These are phyloP conservation scores for Colletotrichum lentis DNA, from an alignment of 2,329 filamentous ascomycete species.

Conservation along the genomic window DNA sequence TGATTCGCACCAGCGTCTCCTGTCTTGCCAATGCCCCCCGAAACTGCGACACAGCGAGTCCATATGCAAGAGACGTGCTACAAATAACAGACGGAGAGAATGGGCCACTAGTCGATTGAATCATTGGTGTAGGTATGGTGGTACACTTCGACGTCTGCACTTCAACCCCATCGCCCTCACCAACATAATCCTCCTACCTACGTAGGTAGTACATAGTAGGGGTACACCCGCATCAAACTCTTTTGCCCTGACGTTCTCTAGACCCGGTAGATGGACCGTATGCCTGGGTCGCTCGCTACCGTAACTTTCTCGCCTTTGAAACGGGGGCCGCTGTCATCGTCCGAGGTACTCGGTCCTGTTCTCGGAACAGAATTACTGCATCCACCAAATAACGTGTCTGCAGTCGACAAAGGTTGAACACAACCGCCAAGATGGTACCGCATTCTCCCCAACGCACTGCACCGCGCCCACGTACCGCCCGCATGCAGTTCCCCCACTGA, in stretches of 20 bases:
- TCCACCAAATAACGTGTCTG: constrained; percentile 15
- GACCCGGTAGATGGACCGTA: constrained; percentile 29
- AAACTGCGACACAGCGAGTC: background rate
- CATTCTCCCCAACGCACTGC: constrained; percentile 13
- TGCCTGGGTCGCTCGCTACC: constrained; percentile 10
- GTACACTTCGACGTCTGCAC: background rate
- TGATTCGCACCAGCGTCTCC: constrained; percentile 4
- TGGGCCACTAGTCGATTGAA: background rate
- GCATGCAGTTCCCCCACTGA: constrained; percentile 21
- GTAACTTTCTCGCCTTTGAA: background rate
- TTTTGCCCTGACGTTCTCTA: constrained; percentile 9
- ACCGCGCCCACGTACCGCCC: background rate
- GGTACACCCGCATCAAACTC: background rate
- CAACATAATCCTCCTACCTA: background rate
- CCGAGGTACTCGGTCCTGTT: background rate
- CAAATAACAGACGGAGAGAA: background rate
- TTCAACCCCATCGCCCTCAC: constrained; percentile 24
- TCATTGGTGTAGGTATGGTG: background rate
- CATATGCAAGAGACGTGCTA: background rate
- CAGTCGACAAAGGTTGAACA: constrained; percentile 1
- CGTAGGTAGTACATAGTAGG: no score
- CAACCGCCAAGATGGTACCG: constrained; percentile 28
- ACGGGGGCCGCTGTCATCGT: background rate
- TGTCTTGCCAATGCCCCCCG: background rate
- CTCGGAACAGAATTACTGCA: constrained; percentile 9